Conservation (phyloP, 2,329 filamentous ascomycete genomes). For the Karstenula rhodostoma region DNA sequence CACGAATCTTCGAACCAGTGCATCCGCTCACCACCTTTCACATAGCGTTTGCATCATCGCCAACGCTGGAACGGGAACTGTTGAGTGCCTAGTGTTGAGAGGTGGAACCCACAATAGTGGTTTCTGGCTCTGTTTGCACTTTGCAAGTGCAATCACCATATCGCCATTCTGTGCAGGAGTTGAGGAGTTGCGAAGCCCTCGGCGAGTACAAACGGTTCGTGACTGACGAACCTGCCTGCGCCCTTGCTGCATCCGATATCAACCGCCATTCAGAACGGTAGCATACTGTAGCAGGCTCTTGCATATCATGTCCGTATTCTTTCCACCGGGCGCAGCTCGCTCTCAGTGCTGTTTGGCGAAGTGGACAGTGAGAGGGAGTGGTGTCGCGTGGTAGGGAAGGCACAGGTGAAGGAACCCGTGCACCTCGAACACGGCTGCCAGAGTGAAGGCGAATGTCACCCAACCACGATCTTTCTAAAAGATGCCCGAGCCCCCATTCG, state of each 20-base stretch:
- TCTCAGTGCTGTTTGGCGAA: not conserved
- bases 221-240: not conserved
- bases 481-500: not conserved
- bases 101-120: not conserved
- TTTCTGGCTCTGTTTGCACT: not conserved
- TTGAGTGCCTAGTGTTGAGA: no score
- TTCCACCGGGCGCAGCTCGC: not conserved
- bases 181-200: not conserved
- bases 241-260: not conserved
- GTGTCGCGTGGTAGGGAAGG: not conserved
- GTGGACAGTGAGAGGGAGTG: slow-evolving; percentile 1
- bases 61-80: no score
- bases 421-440: not conserved
- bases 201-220: not conserved
- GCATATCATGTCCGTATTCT: not conserved
- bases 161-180: not conserved
- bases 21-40: no score
- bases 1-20: no score
- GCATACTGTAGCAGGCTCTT: not conserved
- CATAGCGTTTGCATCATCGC: no score
- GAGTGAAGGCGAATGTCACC: not conserved
- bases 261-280: not conserved
- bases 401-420: not conserved
- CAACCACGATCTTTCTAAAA: not conserved
- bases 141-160: not conserved